Percentiles rank a stretch among this genome's conserved stretches.
These are phyloP conservation scores for Trichophyton schoenleinii DNA, from an alignment of 2,329 filamentous ascomycete species.

Conservation along the genomic window DNA sequence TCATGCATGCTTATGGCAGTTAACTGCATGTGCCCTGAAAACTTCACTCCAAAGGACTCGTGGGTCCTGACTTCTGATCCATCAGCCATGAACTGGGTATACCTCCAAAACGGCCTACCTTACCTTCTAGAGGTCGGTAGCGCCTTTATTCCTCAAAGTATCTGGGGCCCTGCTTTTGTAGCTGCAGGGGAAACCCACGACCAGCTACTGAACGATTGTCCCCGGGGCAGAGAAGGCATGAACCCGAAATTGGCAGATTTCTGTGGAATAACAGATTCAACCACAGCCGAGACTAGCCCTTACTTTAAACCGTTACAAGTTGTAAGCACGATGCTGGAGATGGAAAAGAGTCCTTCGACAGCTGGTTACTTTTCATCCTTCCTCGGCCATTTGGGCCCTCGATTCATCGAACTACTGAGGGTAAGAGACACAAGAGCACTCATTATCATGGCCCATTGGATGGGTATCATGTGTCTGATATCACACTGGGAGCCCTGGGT, in stretches of 20 bases:
- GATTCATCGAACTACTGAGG: conserved; percentile 18
- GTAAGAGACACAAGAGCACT: conserved; percentile 19
- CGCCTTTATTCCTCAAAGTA: conserved; percentile 14
- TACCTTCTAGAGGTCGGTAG: conserved; percentile 15
- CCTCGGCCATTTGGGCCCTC: conserved; percentile 19
- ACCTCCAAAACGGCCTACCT: conserved; percentile 20
- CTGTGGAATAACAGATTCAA: conserved; percentile 18
- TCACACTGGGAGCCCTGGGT: conserved; percentile 22
- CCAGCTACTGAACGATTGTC: conserved; percentile 11
- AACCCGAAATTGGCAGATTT: conserved; percentile 19
- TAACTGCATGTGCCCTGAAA: conserved; percentile 17
- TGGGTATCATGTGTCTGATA: conserved; percentile 22
- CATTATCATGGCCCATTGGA: conserved; percentile 22
- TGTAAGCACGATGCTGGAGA: conserved; percentile 12
- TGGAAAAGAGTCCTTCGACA: conserved; percentile 16
- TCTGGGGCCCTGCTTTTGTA: conserved; percentile 19
- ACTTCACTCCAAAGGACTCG: conserved; percentile 17
- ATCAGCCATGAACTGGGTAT: conserved; percentile 22
- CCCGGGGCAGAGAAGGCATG: conserved; percentile 18
- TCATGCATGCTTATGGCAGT: conserved; percentile 23
- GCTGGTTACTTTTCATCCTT: conserved; percentile 17
- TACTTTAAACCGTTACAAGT: conserved; percentile 18
- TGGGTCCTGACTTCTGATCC: conserved; percentile 20
- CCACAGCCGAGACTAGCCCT: conserved; percentile 14
- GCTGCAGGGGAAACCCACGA: conserved; percentile 12